These are phyloP conservation scores for Globisporangium sylvaticum DNA, from an alignment of 352 stramenopile species.

Conservation along the genomic window DNA sequence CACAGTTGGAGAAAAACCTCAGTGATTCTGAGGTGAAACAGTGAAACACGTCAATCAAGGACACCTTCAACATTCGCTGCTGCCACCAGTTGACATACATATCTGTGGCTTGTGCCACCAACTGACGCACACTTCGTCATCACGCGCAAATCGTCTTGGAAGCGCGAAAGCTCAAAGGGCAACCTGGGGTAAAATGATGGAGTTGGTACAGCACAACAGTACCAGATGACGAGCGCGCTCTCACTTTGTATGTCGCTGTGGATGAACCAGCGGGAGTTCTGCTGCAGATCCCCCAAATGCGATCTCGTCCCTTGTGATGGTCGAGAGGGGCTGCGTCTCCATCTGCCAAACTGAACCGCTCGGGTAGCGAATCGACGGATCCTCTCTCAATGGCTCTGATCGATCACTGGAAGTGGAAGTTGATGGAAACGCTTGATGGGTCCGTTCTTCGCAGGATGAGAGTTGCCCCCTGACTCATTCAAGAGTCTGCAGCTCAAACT, in stretches of 20 bases:
- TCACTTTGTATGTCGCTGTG: background rate
- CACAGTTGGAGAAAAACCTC: too few species aligned
- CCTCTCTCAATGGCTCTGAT: background rate
- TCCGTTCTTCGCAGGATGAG: background rate
- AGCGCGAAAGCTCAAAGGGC: too few species aligned
- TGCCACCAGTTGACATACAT: background rate
- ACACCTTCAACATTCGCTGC: background rate
- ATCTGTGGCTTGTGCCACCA: background rate
- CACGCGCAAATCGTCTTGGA: background rate
- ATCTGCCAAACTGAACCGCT: background rate
- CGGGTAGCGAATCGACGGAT: background rate
- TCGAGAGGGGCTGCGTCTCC: background rate
- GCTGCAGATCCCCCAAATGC: background rate
- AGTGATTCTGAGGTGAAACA: too few species aligned
- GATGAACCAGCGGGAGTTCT: background rate
- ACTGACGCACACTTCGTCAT: background rate
- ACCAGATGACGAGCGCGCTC: background rate
- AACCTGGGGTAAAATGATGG: background rate
- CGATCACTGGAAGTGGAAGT: too few species aligned
- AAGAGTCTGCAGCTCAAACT: background rate
- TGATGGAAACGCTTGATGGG: too few species aligned
- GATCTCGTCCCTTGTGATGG: background rate
- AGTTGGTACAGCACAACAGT: too few species aligned
- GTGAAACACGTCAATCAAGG: background rate
- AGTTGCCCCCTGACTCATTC: background rate